Evolutionary conservation across 805 yeast species (phyloP), one percentile per base, ranked within the genome.

Genomic region (Brettanomyces bruxellensis): DNA sequence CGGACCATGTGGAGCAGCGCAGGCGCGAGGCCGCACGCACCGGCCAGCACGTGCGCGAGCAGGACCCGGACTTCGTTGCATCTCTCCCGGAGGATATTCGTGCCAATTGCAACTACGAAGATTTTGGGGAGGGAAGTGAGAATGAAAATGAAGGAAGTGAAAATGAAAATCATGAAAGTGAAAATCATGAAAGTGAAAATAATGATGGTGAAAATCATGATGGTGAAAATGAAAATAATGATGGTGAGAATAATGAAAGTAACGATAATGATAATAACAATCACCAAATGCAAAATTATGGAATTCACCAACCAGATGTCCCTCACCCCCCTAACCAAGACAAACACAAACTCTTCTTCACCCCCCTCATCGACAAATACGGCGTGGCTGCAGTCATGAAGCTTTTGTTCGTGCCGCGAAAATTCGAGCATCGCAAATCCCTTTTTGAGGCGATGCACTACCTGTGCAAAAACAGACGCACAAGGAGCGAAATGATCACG

Each of bases 1-100:
- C 90, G 0, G 91, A 88, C 51, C 95, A 89, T 57, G 69, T 88
- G 5, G 69, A 89, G 38, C 93, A 86, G 53, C 70, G 90, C 48
- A 71, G 93, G 49, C 83, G 71, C 40, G 78, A 69, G 67, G 86
- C 51, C 1, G 59, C 66, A 12, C 57, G 64, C 38, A 66, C 50
- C 59, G 70, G 78, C 1, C 59, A 65, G 1, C 67, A 72, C 12
- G 68, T 76, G 3, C 68, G 86, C 28, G 95, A 85, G 54, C 75
- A 86, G 45, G 95, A 83, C 53, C 83, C 88, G 0, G 88, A 81
- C 38, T 89, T 88, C 61, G 69, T 89, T 50, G 81, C 83, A 24
- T 91, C 95, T 1, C 69, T 88, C 8, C 96, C 96, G 0, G 83
- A 78, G 5, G 52, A 49, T 3, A 34, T 59, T 23, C 53, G 59